Evolutionary conservation across 306 rosid species (phyloP), one percentile per base, ranked within the genome.

Genomic region (Dryas drummondii): DNA sequence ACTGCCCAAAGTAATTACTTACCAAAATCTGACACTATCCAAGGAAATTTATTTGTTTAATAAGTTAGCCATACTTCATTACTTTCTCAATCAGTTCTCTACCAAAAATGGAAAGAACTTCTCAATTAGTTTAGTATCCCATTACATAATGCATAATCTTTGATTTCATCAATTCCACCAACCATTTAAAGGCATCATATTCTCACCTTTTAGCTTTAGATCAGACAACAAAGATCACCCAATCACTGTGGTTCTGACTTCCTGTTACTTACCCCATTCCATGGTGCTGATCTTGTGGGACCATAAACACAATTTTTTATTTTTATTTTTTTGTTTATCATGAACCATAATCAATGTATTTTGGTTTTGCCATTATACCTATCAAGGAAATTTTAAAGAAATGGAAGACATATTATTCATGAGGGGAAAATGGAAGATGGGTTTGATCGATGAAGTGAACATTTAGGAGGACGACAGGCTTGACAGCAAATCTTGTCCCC

Each of bases 251-350:
- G 41, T 47, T 75, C 58, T 71, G 71, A 78, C 81, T 80, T 69
- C 53, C 80, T 79, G 89, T 72, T 79, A 68, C 56, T 52, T 69
- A 77, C 68, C 84, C 87, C 87, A 79, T 88, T 80, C 84, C 88
- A 77, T 83, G 76, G 78, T 85, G 84, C 80, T 85, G 85, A 88
- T 85, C 86, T 69, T 69, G 84, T 85, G 87, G 93, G 81, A 75
- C 86, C 88, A 64, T 67, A 57, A 32, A 2, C 37, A 32, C 37
- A 32, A 2, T 1, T 32, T 32, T 32, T 32, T 2, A 1, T 32
- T 32, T 32, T 32, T 2, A 1, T 32, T 32, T 32, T 2, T 32
- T 32, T 32, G 37, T 32, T 32, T 32, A 32, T 32, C 2, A 32
- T 32, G 37, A 32, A 32, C 37, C 37, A 55, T 17, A 14, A 46